These are phyloP conservation scores for Colletotrichum nymphaeae DNA, from an alignment of 2,329 filamentous ascomycete genomes.

Conservation along the genomic window DNA sequence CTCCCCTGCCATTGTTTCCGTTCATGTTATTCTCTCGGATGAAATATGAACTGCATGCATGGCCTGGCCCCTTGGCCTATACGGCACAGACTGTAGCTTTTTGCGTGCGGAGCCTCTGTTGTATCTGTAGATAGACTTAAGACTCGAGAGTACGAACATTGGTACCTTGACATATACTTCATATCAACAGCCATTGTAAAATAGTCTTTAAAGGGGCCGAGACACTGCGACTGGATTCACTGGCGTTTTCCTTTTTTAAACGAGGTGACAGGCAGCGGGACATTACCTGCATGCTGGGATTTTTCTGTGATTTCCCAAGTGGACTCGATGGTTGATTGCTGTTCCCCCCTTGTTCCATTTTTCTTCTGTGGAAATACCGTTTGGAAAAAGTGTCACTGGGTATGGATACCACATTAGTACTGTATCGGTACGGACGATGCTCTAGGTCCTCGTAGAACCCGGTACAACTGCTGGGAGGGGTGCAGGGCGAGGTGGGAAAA, in stretches of 20 bases:
- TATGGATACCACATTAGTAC: not conserved
- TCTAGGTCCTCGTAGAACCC: conserved; percentile 28
- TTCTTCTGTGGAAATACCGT: not conserved
- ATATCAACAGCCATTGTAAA: not conserved
- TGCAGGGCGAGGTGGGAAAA: conserved; percentile 1
- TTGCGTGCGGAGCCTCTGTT: conserved; percentile 5
- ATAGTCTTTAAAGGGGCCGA: not conserved
- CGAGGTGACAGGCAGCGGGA: not conserved
- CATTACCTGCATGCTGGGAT: not conserved
- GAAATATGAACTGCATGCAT: conserved; percentile 7
- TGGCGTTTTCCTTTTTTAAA: too few relatives aligned
- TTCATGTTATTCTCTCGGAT: conserved; percentile 12
- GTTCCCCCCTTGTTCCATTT: conserved; percentile 10
- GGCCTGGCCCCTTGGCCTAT: not conserved
- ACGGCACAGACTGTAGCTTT: not conserved
- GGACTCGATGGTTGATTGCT: not conserved
- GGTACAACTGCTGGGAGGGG: conserved; percentile 8
- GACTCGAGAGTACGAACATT: not conserved
- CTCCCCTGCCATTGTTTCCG: not conserved
- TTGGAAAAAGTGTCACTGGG: not conserved
- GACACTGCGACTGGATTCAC: not conserved
- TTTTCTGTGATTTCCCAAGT: not conserved
- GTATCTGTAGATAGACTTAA: not conserved
- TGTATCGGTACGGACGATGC: not conserved
- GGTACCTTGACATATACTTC: not conserved